Base-by-base conservation (phyloP, 768 basidiomycete species). In the Amylocystis lapponica region DNA sequence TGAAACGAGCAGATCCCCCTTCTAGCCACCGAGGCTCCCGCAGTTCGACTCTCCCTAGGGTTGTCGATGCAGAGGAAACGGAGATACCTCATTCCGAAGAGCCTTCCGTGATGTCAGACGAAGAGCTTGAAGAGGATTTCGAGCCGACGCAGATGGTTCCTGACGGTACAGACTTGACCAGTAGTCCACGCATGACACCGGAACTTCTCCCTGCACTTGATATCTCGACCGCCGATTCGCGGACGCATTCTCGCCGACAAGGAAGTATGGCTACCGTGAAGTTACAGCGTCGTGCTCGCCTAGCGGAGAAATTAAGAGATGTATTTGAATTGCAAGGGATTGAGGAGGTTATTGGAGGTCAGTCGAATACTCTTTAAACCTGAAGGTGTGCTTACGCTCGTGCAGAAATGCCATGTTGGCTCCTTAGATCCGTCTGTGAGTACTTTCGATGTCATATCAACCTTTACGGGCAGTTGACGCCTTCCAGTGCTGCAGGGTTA, bases 371-470 rank as follows among this genome's bases (percentile, higher is more conserved):
- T 37, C 32, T 29, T n/a, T n/a, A n/a, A n/a, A n/a, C n/a, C n/a
- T n/a, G n/a, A n/a, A n/a, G n/a, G n/a, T 31, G 27, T 13, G 11
- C 17, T 10, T 21, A 36, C n/a, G 3, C 10, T 12, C 22, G n/a
- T 26, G 8, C 26, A 82, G 93, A 96, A 70, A 83, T 95, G 78
- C 85, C 90, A 1, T 96, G 92, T 60, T 97, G 92, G 90, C 69
- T 97, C 9, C 66, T 97, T 45, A 80, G 91, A 39, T 91, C 88
- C 38, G 80, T 94, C 51, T 67, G 92, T 94, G 57, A 75, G 92
- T 81, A 25, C 39, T 4, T 31, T 4, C n/a, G 20, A 8, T n/a
- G n/a, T n/a, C n/a, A n/a, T n/a, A n/a, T n/a, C n/a, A n/a, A n/a
- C 39, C 36, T 47, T 39, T 8, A 44, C n/a, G 5, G 8, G 6